A percentile compares a stretch with the other conserved stretches of the same genome.
phyloP scores from a whole-genome alignment of 345 rosid genomes.

The Aethionema arabicum region DNA sequence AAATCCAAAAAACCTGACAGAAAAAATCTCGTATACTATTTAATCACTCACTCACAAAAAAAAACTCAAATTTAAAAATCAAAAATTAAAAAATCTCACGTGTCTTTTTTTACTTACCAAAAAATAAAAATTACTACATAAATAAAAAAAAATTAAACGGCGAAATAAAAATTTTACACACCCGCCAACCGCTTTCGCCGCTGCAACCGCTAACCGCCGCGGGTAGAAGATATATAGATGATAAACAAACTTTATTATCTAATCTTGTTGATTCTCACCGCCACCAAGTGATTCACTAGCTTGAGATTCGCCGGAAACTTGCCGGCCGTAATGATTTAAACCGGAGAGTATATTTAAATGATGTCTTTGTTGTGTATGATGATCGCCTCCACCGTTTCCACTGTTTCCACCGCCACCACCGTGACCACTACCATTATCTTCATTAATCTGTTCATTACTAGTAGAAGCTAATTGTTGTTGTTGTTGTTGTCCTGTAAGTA shows the following conservation, averaged over 20 bases:
- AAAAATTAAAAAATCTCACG: constrained; percentile 55
- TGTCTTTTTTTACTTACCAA: constrained; percentile 34
- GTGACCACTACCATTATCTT: constrained; percentile 12
- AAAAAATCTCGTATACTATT: constrained; percentile 40
- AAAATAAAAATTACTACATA: constrained; percentile 26
- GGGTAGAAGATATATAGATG: constrained; percentile 46
- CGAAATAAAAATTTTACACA: constrained; percentile 49
- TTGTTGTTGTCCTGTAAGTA: constrained; percentile 68
- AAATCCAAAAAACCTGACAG: constrained; percentile 41
- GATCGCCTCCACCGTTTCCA: constrained; percentile 40
- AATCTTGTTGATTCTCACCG: constrained; percentile 62
- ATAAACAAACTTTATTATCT: constrained; percentile 16
- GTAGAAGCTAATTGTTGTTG: constrained; percentile 42
- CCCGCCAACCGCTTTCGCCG: constrained; percentile 33
- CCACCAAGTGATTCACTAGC: constrained; percentile 74
- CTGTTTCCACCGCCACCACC: constrained; percentile 33
- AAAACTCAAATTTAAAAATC: constrained; percentile 60
- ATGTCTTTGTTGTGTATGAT: constrained; percentile 42
- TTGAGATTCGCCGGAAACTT: constrained; percentile 58
- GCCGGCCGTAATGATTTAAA: constrained; percentile 58
- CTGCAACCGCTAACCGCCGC: neutral
- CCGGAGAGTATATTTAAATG: constrained; percentile 77
- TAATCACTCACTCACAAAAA: constrained; percentile 55
- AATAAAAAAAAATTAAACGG: constrained; percentile 20
- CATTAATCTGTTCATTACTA: constrained; percentile 37